Base-by-base conservation (phyloP, 2,329 filamentous ascomycete genomes). In the Fusarium palustre region DNA sequence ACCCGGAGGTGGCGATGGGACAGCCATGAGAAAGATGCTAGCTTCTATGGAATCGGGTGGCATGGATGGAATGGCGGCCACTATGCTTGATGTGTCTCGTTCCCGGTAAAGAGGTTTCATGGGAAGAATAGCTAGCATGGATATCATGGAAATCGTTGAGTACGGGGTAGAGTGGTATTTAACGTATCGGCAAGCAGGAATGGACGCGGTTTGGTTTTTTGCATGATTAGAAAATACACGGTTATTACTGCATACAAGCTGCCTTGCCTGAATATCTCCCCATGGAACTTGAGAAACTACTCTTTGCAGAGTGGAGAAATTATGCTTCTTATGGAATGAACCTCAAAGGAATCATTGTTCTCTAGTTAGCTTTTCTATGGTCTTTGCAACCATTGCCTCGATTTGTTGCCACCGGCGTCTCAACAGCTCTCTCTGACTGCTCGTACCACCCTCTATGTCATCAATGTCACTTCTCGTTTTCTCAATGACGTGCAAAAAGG, bases 331-430 rank as follows among this genome's bases (percentile, higher is more conserved):
- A 3, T 12, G 16, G 18, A 18, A 16, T 8, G 7, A 16, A 25
- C 8, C 41, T 42, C 41, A 28, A 30, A 46, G 11, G 18, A 46
- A 15, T 31, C 4, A 6, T 46, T 20, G 33, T 46, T 34, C 15
- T 4, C 4, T 34, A 12, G 61, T 54, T n/a, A 75, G 58, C 11
- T 50, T 49, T 12, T 68, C 62, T 69, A 76, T 80, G 49, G 81
- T 79, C 34, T 70, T 73, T 53, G 76, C 74, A 13, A 83, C 72
- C 61, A 85, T 72, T 3, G 63, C 53, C 45, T 73, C 68, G 47
- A 85, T 80, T 70, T 86, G 84, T 59, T 68, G 68, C 84, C 84
- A 86, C 39, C 84, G 78, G 38, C 69, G 71, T 15, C 72, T 53
- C 12, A 85, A 66, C n/a, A 81, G 66, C 7, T 79, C 76, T 25